phyloP scores from a whole-genome alignment of 2,329 filamentous ascomycete genomes.

The Sordariomycetes sp. region DNA sequence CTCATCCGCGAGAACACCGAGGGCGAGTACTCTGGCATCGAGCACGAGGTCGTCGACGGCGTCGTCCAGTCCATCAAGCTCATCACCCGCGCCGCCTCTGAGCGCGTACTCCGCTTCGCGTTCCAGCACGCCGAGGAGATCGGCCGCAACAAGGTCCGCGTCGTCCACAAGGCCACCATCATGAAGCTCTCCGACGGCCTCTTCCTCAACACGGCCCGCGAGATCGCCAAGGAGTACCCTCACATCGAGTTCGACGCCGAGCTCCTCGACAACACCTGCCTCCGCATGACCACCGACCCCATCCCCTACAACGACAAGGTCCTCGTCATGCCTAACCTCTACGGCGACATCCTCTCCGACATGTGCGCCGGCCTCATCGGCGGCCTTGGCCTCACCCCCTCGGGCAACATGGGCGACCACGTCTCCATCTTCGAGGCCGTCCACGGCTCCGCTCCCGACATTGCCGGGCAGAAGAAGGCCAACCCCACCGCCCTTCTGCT shows the following conservation, averaged over 20 bases:
- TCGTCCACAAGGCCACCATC: slow-evolving; percentile 99
- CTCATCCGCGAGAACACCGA: slow-evolving; percentile 99
- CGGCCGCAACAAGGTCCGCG: slow-evolving; percentile 88
- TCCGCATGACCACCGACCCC: slow-evolving; percentile 97
- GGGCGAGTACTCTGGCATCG: slow-evolving; percentile 98
- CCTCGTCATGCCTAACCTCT: slow-evolving; percentile 94
- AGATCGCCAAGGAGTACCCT: slow-evolving; percentile 91
- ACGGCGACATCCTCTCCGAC: slow-evolving; percentile 98
- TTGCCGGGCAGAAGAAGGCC: slow-evolving; percentile 87
- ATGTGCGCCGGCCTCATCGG: slow-evolving; percentile 99
- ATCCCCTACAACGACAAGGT: slow-evolving; percentile 98
- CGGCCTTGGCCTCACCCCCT: slow-evolving; percentile 91
- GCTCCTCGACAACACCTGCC: slow-evolving; percentile 96
- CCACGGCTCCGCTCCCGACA: slow-evolving; percentile 93
- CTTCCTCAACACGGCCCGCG: slow-evolving; percentile 76
- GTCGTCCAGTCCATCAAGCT: slow-evolving; percentile 99
- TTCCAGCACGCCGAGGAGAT: slow-evolving; percentile 96
- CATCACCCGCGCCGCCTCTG: slow-evolving; percentile 87
- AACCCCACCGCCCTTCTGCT: slow-evolving; percentile 96
- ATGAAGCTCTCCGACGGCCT: slow-evolving; percentile 99
- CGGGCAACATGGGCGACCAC: slow-evolving; percentile 96
- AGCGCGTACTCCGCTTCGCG: slow-evolving; percentile 91
- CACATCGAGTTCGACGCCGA: slow-evolving; percentile 93
- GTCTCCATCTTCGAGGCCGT: slow-evolving; percentile 99
- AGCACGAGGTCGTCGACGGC: slow-evolving; percentile 94